Percentiles rank a stretch among this genome's conserved stretches.
phyloP scores from a whole-genome alignment of 2,329 filamentous ascomycete genomes.

The Hymenoscyphus fructigenus region DNA sequence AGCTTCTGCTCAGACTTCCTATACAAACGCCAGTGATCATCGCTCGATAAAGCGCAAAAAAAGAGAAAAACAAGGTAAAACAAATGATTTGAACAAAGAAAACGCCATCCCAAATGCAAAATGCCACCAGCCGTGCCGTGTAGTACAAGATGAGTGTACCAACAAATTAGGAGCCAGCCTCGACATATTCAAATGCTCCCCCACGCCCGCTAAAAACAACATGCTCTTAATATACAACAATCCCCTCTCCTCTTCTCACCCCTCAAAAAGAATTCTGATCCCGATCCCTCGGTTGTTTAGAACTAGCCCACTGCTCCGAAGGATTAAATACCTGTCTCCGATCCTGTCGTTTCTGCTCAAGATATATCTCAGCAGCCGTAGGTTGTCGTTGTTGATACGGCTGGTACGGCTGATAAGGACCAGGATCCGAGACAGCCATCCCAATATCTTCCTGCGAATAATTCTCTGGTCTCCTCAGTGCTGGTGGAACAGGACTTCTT shows the following conservation, averaged over 20 bases:
- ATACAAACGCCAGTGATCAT: background rate
- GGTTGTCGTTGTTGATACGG: slow-evolving; percentile 14
- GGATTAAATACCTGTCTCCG: slow-evolving; percentile 21
- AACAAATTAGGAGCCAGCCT: slow-evolving; percentile 16
- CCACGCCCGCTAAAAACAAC: slow-evolving; percentile 3
- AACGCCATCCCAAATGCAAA: slow-evolving; percentile 2
- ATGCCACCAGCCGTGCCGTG: background rate
- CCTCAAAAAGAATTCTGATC: background rate
- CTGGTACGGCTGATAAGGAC: slow-evolving; percentile 22
- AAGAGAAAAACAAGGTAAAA: background rate
- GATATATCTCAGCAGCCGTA: slow-evolving; percentile 22
- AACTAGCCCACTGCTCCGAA: slow-evolving; percentile 22
- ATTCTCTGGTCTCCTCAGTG: slow-evolving; percentile 13
- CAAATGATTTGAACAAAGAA: background rate
- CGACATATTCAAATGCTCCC: background rate
- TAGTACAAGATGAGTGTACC: no score
- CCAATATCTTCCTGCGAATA: slow-evolving; percentile 21
- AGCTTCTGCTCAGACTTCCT: background rate
- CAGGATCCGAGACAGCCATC: slow-evolving; percentile 26
- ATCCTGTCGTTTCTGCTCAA: slow-evolving; percentile 23
- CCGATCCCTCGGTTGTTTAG: slow-evolving; percentile 13
- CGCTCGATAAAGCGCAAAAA: background rate
- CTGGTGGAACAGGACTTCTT: slow-evolving; percentile 14
- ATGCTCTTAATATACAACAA: background rate
- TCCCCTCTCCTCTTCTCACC: background rate